Base-by-base conservation (phyloP, 2,329 filamentous ascomycete species). In the Colletotrichum sp. region DNA sequence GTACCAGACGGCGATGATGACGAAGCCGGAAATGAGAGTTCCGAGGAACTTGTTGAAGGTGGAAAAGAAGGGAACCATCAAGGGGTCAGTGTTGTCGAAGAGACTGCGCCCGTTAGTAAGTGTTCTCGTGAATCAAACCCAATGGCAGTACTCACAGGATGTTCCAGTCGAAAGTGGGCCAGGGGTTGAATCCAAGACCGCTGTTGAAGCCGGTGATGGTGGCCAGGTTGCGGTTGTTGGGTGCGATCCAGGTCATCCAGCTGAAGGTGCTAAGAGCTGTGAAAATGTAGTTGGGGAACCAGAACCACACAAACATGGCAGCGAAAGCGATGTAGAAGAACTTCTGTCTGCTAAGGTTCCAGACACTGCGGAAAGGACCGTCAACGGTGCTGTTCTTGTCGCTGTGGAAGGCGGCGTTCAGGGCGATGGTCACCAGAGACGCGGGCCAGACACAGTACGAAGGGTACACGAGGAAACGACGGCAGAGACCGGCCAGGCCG, bases 31-130 rank as follows among this genome's bases (percentile, higher is more conserved):
- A 38, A 90, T 77, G 15, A 92, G 86, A 66, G 90, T 87, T 34
- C 92, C 92, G 60, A 92, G 83, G 76, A 93, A 86, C 26, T 89
- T 90, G 82, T 94, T 94, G 71, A 91, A 86, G 58, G 92, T 93
- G 32, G 90, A 90, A 83, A 92, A 90, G 80, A 89, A 89, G 5
- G 89, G 89, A 9, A 88, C 84, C 85, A 88, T 87, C 69, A 87
- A 79, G 4, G 86, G 86, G 65, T 86, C 83, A 78, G 84, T 80
- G 71, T 76, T 76, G 60, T 13, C 78, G 78, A 60, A 78, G 55
- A 77, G 65, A 48, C 72, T 74, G 28, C 5, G 8, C 8, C 13
- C 9, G 43, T 74, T 18, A 74, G 67, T 65, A 57, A 26, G 43
- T 32, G 34, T 34, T 7, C 36, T 8, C 24, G 6, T 12, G n/a